These are phyloP conservation scores for Saccharomycopsis sp. DNA, from an alignment of 805 yeast species.

Conservation along the genomic window DNA sequence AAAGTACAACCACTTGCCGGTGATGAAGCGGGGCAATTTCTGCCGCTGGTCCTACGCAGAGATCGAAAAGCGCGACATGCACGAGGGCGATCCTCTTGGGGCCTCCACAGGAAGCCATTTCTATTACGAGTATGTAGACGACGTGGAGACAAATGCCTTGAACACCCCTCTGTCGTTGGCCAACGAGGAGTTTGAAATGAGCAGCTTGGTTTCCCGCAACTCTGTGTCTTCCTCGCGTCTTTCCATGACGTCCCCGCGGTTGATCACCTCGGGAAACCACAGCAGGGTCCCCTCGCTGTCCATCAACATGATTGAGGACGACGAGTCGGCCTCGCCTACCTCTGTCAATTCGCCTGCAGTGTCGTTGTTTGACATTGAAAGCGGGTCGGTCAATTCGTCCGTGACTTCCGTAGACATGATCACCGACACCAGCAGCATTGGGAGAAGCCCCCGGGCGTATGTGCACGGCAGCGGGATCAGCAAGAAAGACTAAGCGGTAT, in stretches of 20 bases:
- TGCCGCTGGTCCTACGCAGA: constrained; percentile 65
- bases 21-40: constrained; percentile 41
- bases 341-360: constrained; percentile 10
- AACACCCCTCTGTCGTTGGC: constrained; percentile 1
- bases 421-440: background rate
- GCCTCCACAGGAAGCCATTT: background rate
- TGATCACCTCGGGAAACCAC: background rate
- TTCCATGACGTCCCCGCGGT: background rate
- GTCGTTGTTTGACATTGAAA: constrained; percentile 8
- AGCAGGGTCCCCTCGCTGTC: background rate
- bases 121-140: constrained; percentile 11
- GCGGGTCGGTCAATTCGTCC: constrained; percentile 4
- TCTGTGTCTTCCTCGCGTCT: constrained; percentile 9
- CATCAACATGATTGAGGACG: background rate
- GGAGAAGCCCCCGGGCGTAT: background rate
- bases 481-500: background rate
- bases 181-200: constrained; percentile 19
- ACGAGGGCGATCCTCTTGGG: constrained; percentile 17
- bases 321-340: background rate
- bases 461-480: background rate
- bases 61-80: constrained; percentile 26
- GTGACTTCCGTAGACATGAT: constrained; percentile 9
- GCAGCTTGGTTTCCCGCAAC: constrained; percentile 15
- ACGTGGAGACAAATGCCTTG: constrained; percentile 8
- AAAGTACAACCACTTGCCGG: constrained; percentile 63